phyloP scores from a whole-genome alignment of 345 rosid species.

The Punica granatum region DNA sequence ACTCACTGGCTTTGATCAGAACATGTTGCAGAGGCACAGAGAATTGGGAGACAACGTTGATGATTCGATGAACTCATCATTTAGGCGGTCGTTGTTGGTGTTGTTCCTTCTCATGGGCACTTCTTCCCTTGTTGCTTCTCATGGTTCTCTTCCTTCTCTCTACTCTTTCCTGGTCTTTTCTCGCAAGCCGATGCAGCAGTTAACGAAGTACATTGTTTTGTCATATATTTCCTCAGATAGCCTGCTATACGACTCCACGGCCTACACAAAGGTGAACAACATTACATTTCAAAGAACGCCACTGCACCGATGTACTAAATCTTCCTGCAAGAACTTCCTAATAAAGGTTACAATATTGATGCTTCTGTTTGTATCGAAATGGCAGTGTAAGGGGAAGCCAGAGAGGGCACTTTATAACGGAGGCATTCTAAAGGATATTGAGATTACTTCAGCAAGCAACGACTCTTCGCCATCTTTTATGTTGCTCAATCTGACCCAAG shows the following conservation, averaged over 20 bases:
- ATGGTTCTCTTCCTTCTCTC: slow-evolving; percentile 25
- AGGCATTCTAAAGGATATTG: slow-evolving; percentile 46
- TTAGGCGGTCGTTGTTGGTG: slow-evolving; percentile 16
- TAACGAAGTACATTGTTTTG: neutral
- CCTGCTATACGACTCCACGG: slow-evolving; percentile 58
- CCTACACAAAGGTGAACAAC: slow-evolving; percentile 52
- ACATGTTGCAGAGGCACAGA: neutral
- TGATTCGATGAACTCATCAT: neutral
- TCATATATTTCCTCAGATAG: slow-evolving; percentile 31
- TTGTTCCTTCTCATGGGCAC: slow-evolving; percentile 19
- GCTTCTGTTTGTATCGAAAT: neutral
- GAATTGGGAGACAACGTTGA: neutral
- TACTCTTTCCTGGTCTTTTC: neutral
- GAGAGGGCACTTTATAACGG: slow-evolving; percentile 64
- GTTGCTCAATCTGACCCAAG: slow-evolving; percentile 41
- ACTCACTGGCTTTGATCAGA: neutral
- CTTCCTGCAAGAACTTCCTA: neutral
- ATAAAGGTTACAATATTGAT: neutral
- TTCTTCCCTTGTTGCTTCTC: slow-evolving; percentile 23
- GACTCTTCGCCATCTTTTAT: slow-evolving; percentile 40
- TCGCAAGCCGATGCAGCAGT: neutral
- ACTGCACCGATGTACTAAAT: neutral
- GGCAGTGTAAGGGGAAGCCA: slow-evolving; percentile 59
- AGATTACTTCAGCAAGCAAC: neutral
- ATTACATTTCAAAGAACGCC: neutral